Conservation (phyloP, 2,329 filamentous ascomycete genomes). For the Hymenoscyphus albidus region DNA sequence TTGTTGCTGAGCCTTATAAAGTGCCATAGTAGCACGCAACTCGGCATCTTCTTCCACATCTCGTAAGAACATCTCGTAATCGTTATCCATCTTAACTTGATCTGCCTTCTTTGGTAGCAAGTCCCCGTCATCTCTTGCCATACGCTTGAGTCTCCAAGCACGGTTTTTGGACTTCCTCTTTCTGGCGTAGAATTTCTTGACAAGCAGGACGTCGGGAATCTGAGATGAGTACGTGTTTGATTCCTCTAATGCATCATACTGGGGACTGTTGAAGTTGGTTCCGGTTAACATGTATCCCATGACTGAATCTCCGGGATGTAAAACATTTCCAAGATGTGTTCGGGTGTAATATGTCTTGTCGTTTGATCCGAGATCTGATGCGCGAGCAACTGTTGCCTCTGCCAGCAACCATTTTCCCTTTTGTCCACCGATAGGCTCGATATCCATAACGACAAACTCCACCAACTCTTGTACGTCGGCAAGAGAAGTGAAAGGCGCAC, state of each 20-base stretch:
- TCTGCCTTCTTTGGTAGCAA: conserved; percentile 82
- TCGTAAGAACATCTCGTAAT: conserved; percentile 95
- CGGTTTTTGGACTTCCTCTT: conserved; percentile 79
- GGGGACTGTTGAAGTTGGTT: conserved; percentile 86
- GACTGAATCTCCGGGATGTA: conserved; percentile 86
- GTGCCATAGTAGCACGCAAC: conserved; percentile 72
- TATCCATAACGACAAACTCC: conserved; percentile 93
- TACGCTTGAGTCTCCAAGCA: conserved; percentile 92
- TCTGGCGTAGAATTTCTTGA: conserved; percentile 94
- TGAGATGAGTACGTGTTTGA: conserved; percentile 71
- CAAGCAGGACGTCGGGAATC: conserved; percentile 88
- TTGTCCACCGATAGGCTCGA: conserved; percentile 70
- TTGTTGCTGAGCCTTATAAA: conserved; percentile 67
- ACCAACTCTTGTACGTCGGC: conserved; percentile 80
- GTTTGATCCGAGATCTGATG: conserved; percentile 81
- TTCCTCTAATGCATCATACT: conserved; percentile 78
- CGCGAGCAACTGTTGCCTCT: conserved; percentile 83
- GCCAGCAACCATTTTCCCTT: conserved; percentile 81
- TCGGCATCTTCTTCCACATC: conserved; percentile 97
- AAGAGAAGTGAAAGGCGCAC: conserved; percentile 77
- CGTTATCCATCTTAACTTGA: conserved; percentile 80
- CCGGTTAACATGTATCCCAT: conserved; percentile 91
- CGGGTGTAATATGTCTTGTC: conserved; percentile 85
- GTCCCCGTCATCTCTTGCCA: conserved; percentile 86
- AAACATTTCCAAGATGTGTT: conserved; percentile 81